These are phyloP conservation scores for Entomortierella parvispora DNA, from an alignment of 192 early-diverging fungal species.

Conservation along the genomic window DNA sequence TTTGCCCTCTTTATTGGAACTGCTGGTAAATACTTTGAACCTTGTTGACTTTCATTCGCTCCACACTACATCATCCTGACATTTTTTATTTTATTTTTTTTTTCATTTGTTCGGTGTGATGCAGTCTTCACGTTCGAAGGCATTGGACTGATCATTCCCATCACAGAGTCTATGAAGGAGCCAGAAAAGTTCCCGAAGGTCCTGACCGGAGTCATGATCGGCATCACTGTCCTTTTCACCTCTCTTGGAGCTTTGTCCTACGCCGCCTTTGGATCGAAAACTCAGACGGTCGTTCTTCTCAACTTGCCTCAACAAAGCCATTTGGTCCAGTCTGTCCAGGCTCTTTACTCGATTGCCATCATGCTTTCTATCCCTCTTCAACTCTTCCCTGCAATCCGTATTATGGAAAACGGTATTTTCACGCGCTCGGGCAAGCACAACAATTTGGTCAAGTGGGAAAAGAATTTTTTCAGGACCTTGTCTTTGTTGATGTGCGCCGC, in stretches of 20 bases:
- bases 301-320: conserved; percentile 80
- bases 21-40: conserved; percentile 93
- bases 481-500: conserved; percentile 74
- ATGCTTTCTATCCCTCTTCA: conserved; percentile 93
- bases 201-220: conserved; percentile 79
- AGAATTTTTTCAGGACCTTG: conserved; percentile 81
- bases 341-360: conserved; percentile 92
- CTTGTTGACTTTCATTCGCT: conserved; percentile 59
- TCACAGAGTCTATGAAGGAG: conserved; percentile 89
- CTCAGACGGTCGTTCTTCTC: conserved; percentile 89
- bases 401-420: conserved; percentile 90
- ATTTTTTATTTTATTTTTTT: not conserved
- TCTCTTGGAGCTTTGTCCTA: conserved; percentile 86
- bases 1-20: conserved; percentile 95
- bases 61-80: not conserved
- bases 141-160: conserved; percentile 71
- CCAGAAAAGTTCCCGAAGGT: conserved; percentile 89
- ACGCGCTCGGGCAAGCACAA: conserved; percentile 83
- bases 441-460: conserved; percentile 84
- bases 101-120: not conserved
- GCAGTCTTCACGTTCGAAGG: conserved; percentile 50
- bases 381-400: conserved; percentile 93
- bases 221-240: conserved; percentile 85
- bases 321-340: conserved; percentile 77
- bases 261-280: conserved; percentile 83